These are phyloP conservation scores for Citrullus mucosospermus DNA, from an alignment of 306 rosid genomes.

Conservation along the genomic window DNA sequence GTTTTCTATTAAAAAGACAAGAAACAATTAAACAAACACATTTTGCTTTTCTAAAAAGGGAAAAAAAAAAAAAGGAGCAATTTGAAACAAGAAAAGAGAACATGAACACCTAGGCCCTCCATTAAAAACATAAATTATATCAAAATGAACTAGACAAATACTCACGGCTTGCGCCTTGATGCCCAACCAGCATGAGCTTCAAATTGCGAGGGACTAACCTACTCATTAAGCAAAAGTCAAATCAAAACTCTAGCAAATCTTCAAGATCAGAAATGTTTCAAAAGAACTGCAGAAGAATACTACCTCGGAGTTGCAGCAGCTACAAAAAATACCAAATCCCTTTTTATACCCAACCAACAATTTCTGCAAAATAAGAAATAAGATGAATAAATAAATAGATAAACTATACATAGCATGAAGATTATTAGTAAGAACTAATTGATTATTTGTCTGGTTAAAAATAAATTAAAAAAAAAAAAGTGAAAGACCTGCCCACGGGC, in stretches of 20 bases:
- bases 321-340: constrained; percentile 58
- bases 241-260: not conserved
- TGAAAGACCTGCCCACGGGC: constrained; percentile 58
- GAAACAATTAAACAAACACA: not conserved
- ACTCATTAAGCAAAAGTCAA: constrained; percentile 9
- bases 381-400: constrained; percentile 9
- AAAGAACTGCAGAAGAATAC: not conserved
- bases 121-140: not conserved
- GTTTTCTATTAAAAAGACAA: not conserved
- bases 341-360: constrained; percentile 59
- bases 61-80: not conserved
- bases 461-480: not conserved
- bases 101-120: not conserved
- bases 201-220: constrained; percentile 88
- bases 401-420: not conserved
- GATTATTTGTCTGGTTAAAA: not conserved
- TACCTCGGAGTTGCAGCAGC: constrained; percentile 75
- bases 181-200: constrained; percentile 98
- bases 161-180: constrained; percentile 97
- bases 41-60: not conserved
- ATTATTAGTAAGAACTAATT: not conserved
- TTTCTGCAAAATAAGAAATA: constrained; percentile 38
- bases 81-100: not conserved
- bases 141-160: constrained; percentile 11
- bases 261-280: constrained; percentile 1